Conservation (phyloP, 2,329 filamentous ascomycete species). For the Curvularia lunata region DNA sequence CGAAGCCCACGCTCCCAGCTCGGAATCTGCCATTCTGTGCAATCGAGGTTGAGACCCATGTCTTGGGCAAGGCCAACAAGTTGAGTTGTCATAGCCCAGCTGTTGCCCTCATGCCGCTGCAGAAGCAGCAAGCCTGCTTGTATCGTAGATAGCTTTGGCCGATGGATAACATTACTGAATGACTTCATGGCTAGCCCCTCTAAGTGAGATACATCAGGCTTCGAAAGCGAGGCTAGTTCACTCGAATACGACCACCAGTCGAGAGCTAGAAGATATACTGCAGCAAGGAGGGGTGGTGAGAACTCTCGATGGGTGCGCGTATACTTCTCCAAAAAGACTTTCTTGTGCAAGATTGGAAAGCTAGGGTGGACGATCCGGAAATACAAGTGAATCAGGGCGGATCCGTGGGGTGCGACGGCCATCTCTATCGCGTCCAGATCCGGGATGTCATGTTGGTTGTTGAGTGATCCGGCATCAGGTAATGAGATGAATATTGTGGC, state of each 20-base stretch:
- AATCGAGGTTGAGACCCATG: constrained; percentile 60
- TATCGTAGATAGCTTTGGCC: constrained; percentile 52
- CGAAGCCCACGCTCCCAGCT: constrained; percentile 68
- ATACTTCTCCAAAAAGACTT: constrained; percentile 68
- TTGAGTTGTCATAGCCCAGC: constrained; percentile 44
- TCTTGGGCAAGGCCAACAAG: constrained; percentile 49
- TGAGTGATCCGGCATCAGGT: constrained; percentile 37
- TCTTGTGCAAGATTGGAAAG: constrained; percentile 66
- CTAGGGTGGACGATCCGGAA: constrained; percentile 68
- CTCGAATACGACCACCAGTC: constrained; percentile 67
- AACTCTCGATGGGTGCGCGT: constrained; percentile 63
- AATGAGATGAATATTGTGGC: constrained; percentile 35
- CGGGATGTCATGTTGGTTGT: constrained; percentile 38
- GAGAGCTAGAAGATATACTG: constrained; percentile 67
- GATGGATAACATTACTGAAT: constrained; percentile 46
- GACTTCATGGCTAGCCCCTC: constrained; percentile 47
- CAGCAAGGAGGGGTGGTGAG: constrained; percentile 64
- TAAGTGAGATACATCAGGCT: constrained; percentile 50
- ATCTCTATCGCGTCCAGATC: constrained; percentile 74
- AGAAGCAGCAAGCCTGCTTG: constrained; percentile 50
- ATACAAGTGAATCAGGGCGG: constrained; percentile 73
- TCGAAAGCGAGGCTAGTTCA: constrained; percentile 54
- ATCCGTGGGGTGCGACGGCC: constrained; percentile 73
- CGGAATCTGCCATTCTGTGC: constrained; percentile 67
- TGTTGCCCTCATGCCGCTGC: constrained; percentile 45